Evolutionary conservation across 177 flowering plant genomes (phyloP).

Genomic region (Vitis hybrid): DNA sequence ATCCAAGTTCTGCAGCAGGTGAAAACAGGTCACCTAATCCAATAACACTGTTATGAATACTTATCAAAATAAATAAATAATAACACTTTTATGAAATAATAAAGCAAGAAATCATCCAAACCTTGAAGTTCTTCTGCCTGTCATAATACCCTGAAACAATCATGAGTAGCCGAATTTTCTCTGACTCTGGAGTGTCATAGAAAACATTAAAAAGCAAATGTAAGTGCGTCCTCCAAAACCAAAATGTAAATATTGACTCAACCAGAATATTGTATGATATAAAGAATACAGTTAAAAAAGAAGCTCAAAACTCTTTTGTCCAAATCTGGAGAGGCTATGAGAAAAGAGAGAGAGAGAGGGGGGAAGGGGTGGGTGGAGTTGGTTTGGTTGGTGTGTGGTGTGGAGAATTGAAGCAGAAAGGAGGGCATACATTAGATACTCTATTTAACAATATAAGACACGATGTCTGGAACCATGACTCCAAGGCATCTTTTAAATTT

Average conservation of each 20-base stretch:
- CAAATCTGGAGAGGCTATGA: too few species aligned
- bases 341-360: too few species aligned
- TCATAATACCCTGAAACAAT: slow-evolving; percentile 74
- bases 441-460: too few species aligned
- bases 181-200: slow-evolving; percentile 38
- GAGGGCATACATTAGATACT: too few species aligned
- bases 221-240: neutral
- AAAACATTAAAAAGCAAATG: neutral
- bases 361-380: too few species aligned
- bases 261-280: neutral
- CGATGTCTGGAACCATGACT: too few species aligned
- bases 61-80: neutral
- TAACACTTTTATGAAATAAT: neutral
- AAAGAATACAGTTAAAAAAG: neutral
- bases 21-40: neutral
- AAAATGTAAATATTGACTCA: neutral
- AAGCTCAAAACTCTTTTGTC: too few species aligned
- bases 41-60: neutral
- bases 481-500: too few species aligned
- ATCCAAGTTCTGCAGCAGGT: neutral
- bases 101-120: slow-evolving; percentile 14
- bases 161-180: slow-evolving; percentile 58
- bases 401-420: too few species aligned
- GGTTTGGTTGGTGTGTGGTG: too few species aligned
- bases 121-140: slow-evolving; percentile 65